Evolutionary conservation across 2,329 filamentous ascomycete species (phyloP), one percentile per base, ranked within the genome.

Genomic region (Penicillium olsonii): DNA sequence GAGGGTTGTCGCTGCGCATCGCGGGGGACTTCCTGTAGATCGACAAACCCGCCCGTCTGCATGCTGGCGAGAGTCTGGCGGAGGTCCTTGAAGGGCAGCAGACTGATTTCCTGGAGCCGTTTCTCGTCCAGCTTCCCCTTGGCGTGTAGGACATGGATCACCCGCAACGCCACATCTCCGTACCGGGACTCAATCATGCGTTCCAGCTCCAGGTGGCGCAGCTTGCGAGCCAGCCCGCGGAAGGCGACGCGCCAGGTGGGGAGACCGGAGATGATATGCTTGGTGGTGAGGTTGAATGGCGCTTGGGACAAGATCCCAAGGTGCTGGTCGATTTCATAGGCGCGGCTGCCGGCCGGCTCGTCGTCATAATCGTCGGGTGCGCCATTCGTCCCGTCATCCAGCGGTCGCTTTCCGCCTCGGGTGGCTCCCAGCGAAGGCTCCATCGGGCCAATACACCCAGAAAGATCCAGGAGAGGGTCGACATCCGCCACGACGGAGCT

Each of bases 61-160:
- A 99, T 88, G 54, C 86, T 84, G 12, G 89, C 86, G 71, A 97
- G 86, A 54, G 91, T 87, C 50, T 87, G 84, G 39, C 94, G 89
- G 19, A 97, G 84, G 45, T 96, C 90, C 50, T 87, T 85, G 62
- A 92, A 89, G 49, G 87, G 87, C 77, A 96, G 87, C 53, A 99
- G 82, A 45, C 88, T 88, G 48, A 91, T 80, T 42, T 85, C 85
- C 31, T 88, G 87, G 11, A 96, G 79, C 53, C 88, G 86, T 70
- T 95, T 95, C 70, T 99, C 94, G 59, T 97, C 92, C n/a, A 97
- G 78, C 66, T 94, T 96, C 45, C 94, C 94, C 65, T 92, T 90
- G 50, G 88, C 85, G 33, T 87, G 82, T 17, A 99, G 80, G 47
- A 97, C 90, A 17, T 90, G 87, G 17, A 91, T 82, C n/a, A 99